Evolutionary conservation across 352 stramenopile genomes (phyloP), one percentile per base, ranked within the genome.

Genomic region (Phytopythium oedochilum): DNA sequence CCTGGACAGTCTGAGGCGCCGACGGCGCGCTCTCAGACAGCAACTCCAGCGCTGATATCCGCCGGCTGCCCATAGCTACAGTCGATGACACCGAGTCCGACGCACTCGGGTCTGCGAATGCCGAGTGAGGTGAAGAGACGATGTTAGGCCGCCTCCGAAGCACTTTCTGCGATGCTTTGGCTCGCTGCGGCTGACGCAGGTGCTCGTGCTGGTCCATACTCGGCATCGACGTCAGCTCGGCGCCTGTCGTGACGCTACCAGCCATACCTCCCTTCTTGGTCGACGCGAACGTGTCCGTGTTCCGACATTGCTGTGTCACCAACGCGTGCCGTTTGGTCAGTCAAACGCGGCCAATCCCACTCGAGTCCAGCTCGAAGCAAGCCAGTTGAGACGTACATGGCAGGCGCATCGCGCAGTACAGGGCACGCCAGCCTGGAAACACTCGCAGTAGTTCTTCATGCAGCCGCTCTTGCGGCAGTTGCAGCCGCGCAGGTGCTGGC

Each of bases 381-480:
- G 26, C 12, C 28, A 28, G 17, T 15, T 15, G 18, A 14, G 5
- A 64, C 57, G 17, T 59, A 83, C 73, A 51, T 87, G 79, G 42
- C 89, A 97, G 20, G 89, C 86, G 59, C 89, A 97, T 36, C 86
- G 77, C 0, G 65, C 73, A 0, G 78, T 92, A 60, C 89, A 97
- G 7, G 83, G 60, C 6, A 94, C 83, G 32, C 79, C 85, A 34
- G 92, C 92, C 64, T 97, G 91, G 65, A 96, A 97, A 52, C 96
- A 99, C 64, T 99, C 96, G 67, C 96, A 99, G 60, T 99, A 99
- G 49, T 98, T 98, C 75, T 99, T 99, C 63, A 98, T 91, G 61
- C 96, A 99, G 25, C 83, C 88, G 49, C 82, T 97, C 66, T 98
- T 98, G 0, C 94, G 79, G 69, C 96, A 99, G 65, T 98, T 97